Conservation (phyloP, 257 asterid species). For the Agastache rugosa region DNA sequence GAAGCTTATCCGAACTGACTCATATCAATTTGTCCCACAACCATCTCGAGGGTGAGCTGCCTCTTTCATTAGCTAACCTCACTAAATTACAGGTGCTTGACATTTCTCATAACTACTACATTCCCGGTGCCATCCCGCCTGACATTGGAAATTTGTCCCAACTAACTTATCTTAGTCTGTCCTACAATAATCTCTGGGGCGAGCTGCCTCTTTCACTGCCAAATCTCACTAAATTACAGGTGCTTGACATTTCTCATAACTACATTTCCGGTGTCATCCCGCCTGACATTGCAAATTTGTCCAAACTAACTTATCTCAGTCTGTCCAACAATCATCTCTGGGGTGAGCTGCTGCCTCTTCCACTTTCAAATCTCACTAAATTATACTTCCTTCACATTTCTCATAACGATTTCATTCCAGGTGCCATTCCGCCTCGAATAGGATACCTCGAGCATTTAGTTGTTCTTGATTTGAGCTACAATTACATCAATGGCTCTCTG, state of each 20-base stretch:
- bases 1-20: neutral
- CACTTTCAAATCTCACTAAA: no score
- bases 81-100: conserved; percentile 11
- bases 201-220: conserved; percentile 5
- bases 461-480: neutral
- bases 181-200: no score
- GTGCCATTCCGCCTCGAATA: neutral
- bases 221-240: conserved; percentile 23
- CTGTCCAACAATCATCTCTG: no score
- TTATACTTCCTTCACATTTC: no score
- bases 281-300: no score
- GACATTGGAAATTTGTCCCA: no score
- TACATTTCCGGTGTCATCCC: neutral
- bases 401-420: neutral
- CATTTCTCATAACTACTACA: neutral
- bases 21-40: neutral
- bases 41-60: neutral
- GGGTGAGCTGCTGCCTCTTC: no score
- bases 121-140: neutral
- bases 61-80: conserved; percentile 23
- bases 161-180: no score
- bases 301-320: neutral
- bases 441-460: neutral
- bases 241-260: neutral
- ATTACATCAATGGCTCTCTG: neutral